A percentile compares a stretch with the other conserved stretches of the same genome.
Evolutionary conservation across 139 green algal species (phyloP).

Genomic region (Haematococcus lacustris): DNA sequence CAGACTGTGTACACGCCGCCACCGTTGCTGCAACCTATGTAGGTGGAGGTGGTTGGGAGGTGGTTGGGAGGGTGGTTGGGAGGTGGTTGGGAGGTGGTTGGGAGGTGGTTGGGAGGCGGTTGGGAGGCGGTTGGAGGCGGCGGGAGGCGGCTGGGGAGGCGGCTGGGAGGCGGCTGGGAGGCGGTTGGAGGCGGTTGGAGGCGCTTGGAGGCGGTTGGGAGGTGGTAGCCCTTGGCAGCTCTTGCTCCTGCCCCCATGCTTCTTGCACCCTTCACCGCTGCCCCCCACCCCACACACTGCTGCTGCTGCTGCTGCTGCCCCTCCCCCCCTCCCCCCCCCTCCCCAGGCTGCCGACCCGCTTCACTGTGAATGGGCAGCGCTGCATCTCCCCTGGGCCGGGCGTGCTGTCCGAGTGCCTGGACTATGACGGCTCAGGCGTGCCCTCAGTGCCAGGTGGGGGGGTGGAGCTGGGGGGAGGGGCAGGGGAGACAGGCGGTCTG

Average conservation of each 20-base stretch:
- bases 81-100: background rate
- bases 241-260: background rate
- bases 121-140: background rate
- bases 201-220: background rate
- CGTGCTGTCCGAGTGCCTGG: constrained; percentile 18
- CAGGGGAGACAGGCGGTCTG: background rate
- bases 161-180: background rate
- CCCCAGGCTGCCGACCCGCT: constrained; percentile 22
- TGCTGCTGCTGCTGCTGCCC: background rate
- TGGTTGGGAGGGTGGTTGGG: background rate
- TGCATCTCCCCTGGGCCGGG: constrained; percentile 10
- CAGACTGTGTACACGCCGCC: background rate
- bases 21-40: background rate
- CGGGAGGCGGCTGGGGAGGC: background rate
- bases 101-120: background rate
- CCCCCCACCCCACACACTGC: background rate
- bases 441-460: background rate
- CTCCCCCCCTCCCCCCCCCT: background rate
- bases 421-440: background rate
- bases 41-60: background rate
- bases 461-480: background rate
- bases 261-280: background rate
- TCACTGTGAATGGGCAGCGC: constrained; percentile 20
- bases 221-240: background rate
- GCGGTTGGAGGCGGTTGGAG: background rate